A percentile compares a stretch with the other conserved stretches of the same genome.
Evolutionary conservation across 176 grass and related monocot species (phyloP).

Genomic region (Carex myosuroides): DNA sequence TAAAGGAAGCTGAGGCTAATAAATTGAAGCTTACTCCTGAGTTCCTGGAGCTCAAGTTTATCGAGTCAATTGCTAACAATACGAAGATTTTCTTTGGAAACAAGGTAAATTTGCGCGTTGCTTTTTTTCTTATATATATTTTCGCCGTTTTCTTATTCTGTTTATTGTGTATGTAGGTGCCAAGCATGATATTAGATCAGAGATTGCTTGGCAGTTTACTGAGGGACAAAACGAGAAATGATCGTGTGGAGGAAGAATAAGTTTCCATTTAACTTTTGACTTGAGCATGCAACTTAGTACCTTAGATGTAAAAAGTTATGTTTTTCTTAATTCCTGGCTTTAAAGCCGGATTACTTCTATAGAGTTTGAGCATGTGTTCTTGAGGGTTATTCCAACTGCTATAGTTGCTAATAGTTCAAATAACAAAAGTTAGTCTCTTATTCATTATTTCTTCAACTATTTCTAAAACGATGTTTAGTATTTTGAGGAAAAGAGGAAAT

Average conservation of each 20-base stretch:
- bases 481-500: neutral
- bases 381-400: neutral
- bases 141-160: neutral
- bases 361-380: neutral
- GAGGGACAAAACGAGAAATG: constrained; percentile 17
- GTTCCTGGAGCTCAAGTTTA: constrained; percentile 82
- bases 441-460: neutral
- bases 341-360: neutral
- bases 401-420: neutral
- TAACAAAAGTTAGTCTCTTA: neutral
- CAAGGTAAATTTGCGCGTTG: constrained; percentile 31
- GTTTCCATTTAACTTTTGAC: neutral
- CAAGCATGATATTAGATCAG: constrained; percentile 72
- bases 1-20: constrained; percentile 86
- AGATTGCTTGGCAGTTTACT: constrained; percentile 50
- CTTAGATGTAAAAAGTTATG: neutral
- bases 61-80: constrained; percentile 82
- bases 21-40: constrained; percentile 68
- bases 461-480: neutral
- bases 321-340: neutral
- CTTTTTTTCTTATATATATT: neutral
- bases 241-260: neutral
- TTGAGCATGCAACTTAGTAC: neutral
- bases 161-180: constrained; percentile 32
- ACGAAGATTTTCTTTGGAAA: constrained; percentile 94